Conservation (phyloP, 257 asterid species). For the Prunella vulgaris region DNA sequence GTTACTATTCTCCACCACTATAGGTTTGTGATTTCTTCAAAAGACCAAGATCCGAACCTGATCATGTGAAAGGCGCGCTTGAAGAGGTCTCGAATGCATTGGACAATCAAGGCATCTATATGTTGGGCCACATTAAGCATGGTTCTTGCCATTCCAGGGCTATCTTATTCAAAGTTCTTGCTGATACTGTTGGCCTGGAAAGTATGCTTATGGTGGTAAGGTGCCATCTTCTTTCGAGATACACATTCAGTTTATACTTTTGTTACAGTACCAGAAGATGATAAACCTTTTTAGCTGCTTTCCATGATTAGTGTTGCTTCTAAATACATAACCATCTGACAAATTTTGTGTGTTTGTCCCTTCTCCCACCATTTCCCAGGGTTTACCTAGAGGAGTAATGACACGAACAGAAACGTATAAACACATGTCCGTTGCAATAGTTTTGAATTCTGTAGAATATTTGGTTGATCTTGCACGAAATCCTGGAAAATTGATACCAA, state of each 20-base stretch:
- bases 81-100: slow-evolving; percentile 76
- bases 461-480: slow-evolving; percentile 78
- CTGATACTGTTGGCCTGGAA: slow-evolving; percentile 72
- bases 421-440: slow-evolving; percentile 64
- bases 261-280: slow-evolving; percentile 8
- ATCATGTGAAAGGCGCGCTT: slow-evolving; percentile 59
- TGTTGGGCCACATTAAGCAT: slow-evolving; percentile 79
- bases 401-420: slow-evolving; percentile 59
- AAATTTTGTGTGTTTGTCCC: background rate
- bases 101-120: slow-evolving; percentile 71
- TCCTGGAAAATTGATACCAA: slow-evolving; percentile 80
- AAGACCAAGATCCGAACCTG: slow-evolving; percentile 52
- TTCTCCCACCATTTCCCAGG: slow-evolving; percentile 34
- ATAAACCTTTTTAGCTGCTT: background rate
- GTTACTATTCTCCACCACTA: slow-evolving; percentile 7
- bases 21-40: slow-evolving; percentile 79
- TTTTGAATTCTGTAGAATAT: slow-evolving; percentile 63
- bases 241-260: slow-evolving; percentile 7
- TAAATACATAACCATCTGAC: slow-evolving; percentile 7
- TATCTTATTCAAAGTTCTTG: slow-evolving; percentile 91
- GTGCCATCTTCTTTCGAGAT: slow-evolving; percentile 23
- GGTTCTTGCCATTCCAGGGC: slow-evolving; percentile 83
- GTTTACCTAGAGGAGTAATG: slow-evolving; percentile 63
- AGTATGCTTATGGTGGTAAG: slow-evolving; percentile 85
- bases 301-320: slow-evolving; percentile 5